phyloP scores from a whole-genome alignment of 805 yeast genomes.

The Candida rishiriensis region DNA sequence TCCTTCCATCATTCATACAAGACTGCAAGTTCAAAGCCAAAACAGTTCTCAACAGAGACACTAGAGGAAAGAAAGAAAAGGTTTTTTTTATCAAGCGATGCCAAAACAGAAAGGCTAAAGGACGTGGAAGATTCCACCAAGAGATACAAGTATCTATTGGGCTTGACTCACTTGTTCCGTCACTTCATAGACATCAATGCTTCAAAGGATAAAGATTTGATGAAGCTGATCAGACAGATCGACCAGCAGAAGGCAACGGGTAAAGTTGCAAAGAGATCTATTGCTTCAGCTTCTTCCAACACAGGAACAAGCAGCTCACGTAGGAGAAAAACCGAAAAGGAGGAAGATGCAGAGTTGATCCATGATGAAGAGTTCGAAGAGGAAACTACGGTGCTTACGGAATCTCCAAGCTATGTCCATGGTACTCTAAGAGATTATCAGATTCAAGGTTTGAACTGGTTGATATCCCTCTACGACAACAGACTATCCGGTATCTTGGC shows the following conservation, averaged over 20 bases:
- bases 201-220: constrained; percentile 69
- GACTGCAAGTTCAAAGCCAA: background rate
- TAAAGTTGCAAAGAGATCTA: constrained; percentile 17
- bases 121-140: constrained; percentile 66
- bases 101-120: constrained; percentile 50
- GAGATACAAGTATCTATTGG: constrained; percentile 75
- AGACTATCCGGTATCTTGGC: constrained; percentile 90
- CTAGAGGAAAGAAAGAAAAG: constrained; percentile 40
- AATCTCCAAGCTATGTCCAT: constrained; percentile 72
- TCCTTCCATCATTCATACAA: no score
- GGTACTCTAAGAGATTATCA: constrained; percentile 89
- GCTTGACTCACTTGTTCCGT: constrained; percentile 80
- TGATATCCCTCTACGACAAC: constrained; percentile 82
- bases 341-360: constrained; percentile 90
- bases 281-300: constrained; percentile 9
- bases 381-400: constrained; percentile 71
- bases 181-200: constrained; percentile 83
- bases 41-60: constrained; percentile 18
- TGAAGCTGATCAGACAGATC: constrained; percentile 51
- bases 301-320: constrained; percentile 31
- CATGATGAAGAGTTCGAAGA: constrained; percentile 72
- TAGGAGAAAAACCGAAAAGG: constrained; percentile 86
- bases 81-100: constrained; percentile 48
- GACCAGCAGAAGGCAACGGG: constrained; percentile 45
- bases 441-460: constrained; percentile 93